Evolutionary conservation across 1,284 basidiomycete genomes (phyloP), one percentile per base, ranked within the genome.

Genomic region (Pisolithus thermaeus): DNA sequence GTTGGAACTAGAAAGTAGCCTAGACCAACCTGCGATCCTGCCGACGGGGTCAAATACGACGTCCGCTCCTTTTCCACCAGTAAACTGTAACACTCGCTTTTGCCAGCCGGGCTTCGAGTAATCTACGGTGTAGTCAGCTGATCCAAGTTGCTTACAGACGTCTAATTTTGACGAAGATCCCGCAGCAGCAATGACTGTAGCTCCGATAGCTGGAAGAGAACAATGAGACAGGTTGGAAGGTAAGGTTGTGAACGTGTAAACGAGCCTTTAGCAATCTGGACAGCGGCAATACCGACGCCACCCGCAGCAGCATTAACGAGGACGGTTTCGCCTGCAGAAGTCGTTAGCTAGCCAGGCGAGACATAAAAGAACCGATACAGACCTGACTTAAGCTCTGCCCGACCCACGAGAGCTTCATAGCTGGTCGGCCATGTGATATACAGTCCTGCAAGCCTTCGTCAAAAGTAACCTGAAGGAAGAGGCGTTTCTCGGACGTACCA

Each of bases 11-110:
- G 7, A 38, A 18, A 52, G 50, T n/a, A 46, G n/a, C 50, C 2
- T n/a, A 18, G 20, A 54, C 67, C 44, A 58, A 79, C 86, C 84
- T 66, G 77, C 76, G 54, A 92, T 83, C 61, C 82, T 72, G 16
- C 91, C 92, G 35, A 97, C 92, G 3, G 93, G 92, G 64, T 97
- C 94, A 59, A 85, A 96, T 20, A 96, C 81, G 32, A 97, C 84
- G 63, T 97, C 83, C 2, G 86, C 94, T 8, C 94, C 94, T 55
- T 84, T 84, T 1, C 90, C 91, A 2, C 72, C 73, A 0, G 93
- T 97, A 42, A 90, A 73, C 51, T 78, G 75, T 56, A 88, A 61
- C 1, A 91, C 86, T 56, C 87, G 78, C 58, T 89, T 79, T 65
- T 90, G 86, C 88, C 88, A 91, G 27, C 78, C 78, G 7, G 75